Evolutionary conservation across 768 basidiomycete species (phyloP).

Genomic region (Lanmaoa pseudosensibilis): DNA sequence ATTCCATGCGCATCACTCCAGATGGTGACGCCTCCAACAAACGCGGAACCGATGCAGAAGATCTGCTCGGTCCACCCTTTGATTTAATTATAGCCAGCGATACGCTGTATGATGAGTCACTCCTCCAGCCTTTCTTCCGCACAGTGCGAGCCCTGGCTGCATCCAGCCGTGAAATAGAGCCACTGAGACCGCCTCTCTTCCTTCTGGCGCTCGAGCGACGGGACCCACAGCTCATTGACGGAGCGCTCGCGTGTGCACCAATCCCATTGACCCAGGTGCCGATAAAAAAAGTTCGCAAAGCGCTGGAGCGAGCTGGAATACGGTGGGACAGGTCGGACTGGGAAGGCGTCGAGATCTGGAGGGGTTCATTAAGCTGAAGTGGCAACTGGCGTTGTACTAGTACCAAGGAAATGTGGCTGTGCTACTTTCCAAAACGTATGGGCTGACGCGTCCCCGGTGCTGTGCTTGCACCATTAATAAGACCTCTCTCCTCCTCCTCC

Average conservation of each 20-base stretch:
- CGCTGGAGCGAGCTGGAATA: conserved; percentile 55
- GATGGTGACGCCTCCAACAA: conserved; percentile 30
- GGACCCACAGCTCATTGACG: conserved; percentile 64
- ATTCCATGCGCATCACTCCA: conserved; percentile 33
- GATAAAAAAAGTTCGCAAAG: conserved; percentile 56
- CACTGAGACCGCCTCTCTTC: conserved; percentile 7
- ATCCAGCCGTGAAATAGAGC: not conserved
- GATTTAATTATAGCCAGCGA: conserved; percentile 83
- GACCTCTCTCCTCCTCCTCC: not conserved
- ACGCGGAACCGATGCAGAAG: conserved; percentile 15
- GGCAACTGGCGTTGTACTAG: no score
- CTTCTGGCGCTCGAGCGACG: conserved; percentile 72
- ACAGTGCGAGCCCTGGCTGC: conserved; percentile 57
- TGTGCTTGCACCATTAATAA: conserved; percentile 31
- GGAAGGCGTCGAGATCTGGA: conserved; percentile 84
- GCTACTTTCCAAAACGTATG: conserved; percentile 3
- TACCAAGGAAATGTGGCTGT: conserved; percentile 28
- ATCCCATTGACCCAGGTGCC: conserved; percentile 61
- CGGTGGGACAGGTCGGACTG: conserved; percentile 70
- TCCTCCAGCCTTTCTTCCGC: conserved; percentile 68
- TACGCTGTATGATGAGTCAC: conserved; percentile 66
- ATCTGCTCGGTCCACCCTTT: conserved; percentile 53
- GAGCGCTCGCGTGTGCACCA: conserved; percentile 57
- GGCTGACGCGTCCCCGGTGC: conserved; percentile 35
- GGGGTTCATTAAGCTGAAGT: not conserved